These are phyloP conservation scores for Chytridium lagenaria DNA, from an alignment of 371 early-diverging fungal species.

Conservation along the genomic window DNA sequence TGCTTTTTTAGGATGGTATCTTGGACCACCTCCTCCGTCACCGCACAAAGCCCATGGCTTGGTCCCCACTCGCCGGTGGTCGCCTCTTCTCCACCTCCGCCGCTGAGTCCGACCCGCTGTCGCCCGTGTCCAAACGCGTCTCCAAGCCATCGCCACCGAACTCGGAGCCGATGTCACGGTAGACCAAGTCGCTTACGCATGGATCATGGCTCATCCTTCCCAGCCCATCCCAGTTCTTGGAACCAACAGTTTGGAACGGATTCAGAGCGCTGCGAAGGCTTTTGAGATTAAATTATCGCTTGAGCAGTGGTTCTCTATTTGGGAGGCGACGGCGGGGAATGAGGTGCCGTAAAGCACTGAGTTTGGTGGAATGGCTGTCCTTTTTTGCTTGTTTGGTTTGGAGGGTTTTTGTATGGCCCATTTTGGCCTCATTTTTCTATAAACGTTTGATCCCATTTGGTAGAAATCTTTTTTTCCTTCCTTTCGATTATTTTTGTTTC, in stretches of 20 bases:
- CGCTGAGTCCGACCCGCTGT: slow-evolving; percentile 30
- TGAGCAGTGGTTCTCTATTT: slow-evolving; percentile 50
- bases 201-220: slow-evolving; percentile 47
- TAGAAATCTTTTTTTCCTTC: no score
- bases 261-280: slow-evolving; percentile 29
- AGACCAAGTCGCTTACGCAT: slow-evolving; percentile 53
- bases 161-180: slow-evolving; percentile 40
- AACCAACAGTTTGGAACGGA: slow-evolving; percentile 41
- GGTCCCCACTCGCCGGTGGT: slow-evolving; percentile 53
- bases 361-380: no score
- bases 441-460: no score
- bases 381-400: no score
- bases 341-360: slow-evolving; percentile 41
- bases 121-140: slow-evolving; percentile 27
- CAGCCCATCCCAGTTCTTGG: slow-evolving; percentile 40
- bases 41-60: slow-evolving; percentile 45
- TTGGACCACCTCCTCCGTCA: slow-evolving; percentile 32
- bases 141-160: slow-evolving; percentile 27
- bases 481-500: no score
- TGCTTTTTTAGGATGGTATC: slow-evolving; percentile 31
- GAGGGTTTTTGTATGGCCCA: no score
- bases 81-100: slow-evolving; percentile 31
- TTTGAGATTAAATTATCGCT: slow-evolving; percentile 27
- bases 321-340: slow-evolving; percentile 42
- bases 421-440: no score